Base-by-base conservation (phyloP, 768 basidiomycete species). In the Lyophyllum semitale region DNA sequence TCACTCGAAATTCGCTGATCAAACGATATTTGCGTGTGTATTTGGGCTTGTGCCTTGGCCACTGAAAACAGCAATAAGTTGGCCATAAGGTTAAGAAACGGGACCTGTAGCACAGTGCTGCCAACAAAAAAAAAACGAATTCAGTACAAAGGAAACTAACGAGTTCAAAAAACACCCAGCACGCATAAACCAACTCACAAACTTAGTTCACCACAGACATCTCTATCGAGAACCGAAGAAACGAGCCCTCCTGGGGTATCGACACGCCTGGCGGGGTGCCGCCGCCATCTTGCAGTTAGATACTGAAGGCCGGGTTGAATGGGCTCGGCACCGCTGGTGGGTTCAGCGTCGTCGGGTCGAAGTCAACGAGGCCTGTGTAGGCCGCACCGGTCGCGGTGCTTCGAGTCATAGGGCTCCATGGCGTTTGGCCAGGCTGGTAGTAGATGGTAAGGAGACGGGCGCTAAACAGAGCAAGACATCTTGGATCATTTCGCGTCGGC, bases 31-130 rank as follows among this genome's bases (percentile, higher is more conserved):
- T n/a, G n/a, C n/a, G n/a, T n/a, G n/a, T n/a, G n/a, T n/a, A n/a
- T n/a, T n/a, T n/a, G n/a, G n/a, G n/a, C n/a, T n/a, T n/a, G n/a
- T n/a, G n/a, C n/a, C n/a, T n/a, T n/a, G n/a, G n/a, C n/a, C n/a
- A n/a, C n/a, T n/a, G n/a, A n/a, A n/a, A n/a, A n/a, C n/a, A n/a
- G n/a, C n/a, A n/a, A n/a, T n/a, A 94, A 73, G 61, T 89, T 88
- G 2, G 82, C 77, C 78, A 94, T 83, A 26, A 92, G 75, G 64
- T 93, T 93, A 18, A 92, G 78, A 73, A 92, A 91, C 0, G 85
- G 79, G 35, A 87, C 79, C 43, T 81, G 76, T 13, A 85, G 62
- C 22, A 76, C 68, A 3, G 78, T 73, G 29, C 80, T 83, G 30
- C n/a, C n/a, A n/a, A n/a, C n/a, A n/a, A n/a, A n/a, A n/a, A n/a